Percentiles rank a stretch among this genome's conserved stretches.
Evolutionary conservation across 257 asterid species (phyloP).

Genomic region (Nicotiana obtusifolia): DNA sequence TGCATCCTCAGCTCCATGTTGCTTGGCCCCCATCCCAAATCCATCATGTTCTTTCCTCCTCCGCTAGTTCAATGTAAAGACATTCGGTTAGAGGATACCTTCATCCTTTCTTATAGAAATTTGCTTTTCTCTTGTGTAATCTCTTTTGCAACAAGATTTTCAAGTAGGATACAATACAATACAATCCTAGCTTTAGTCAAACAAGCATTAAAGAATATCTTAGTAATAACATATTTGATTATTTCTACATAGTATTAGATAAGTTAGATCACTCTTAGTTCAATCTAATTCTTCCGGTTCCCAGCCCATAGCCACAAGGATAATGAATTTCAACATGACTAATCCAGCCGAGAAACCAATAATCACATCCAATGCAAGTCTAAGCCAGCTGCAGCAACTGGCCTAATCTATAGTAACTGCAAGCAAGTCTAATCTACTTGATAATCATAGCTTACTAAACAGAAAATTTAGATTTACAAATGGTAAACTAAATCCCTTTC

Average conservation of each 20-base stretch:
- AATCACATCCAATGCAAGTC: background rate
- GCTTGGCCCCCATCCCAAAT: background rate
- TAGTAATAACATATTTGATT: background rate
- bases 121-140: background rate
- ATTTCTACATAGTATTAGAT: background rate
- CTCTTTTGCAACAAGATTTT: background rate
- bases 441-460: background rate
- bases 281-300: background rate
- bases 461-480: background rate
- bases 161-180: background rate
- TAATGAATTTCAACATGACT: background rate
- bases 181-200: background rate
- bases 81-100: background rate
- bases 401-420: slow-evolving; percentile 2
- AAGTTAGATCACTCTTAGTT: background rate
- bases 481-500: background rate
- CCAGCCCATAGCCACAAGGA: background rate
- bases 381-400: slow-evolving; percentile 1
- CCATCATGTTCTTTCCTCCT: background rate
- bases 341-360: background rate
- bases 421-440: background rate
- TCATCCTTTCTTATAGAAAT: background rate
- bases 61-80: background rate
- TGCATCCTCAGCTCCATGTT: background rate
- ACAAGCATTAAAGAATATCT: background rate